Percentiles rank a stretch among this genome's conserved stretches.
Evolutionary conservation across 2,329 filamentous ascomycete species (phyloP).

Genomic region (Zymoseptoria brevis): DNA sequence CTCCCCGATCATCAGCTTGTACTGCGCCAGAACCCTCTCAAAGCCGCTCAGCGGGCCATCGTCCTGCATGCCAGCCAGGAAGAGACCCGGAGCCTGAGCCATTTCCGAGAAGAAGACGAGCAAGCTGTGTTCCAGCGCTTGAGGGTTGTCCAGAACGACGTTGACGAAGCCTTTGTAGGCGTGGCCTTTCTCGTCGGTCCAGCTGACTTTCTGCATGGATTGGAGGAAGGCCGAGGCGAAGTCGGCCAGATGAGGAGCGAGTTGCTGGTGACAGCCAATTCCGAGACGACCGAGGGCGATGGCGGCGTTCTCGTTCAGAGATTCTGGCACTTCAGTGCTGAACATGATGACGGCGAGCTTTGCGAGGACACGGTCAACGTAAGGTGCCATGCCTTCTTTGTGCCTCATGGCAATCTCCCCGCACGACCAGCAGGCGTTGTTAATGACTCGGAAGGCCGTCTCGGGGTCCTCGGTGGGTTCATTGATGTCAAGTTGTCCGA

Average conservation of each 20-base stretch:
- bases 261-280: slow-evolving; percentile 63
- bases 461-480: slow-evolving; percentile 70
- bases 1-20: slow-evolving; percentile 46
- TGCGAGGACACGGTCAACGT: slow-evolving; percentile 66
- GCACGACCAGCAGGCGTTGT: slow-evolving; percentile 96
- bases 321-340: slow-evolving; percentile 76
- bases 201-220: slow-evolving; percentile 74
- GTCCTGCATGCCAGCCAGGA: slow-evolving; percentile 51
- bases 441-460: slow-evolving; percentile 81
- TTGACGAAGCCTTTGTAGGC: slow-evolving; percentile 86
- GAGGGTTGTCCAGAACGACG: slow-evolving; percentile 76
- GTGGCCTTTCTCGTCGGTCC: slow-evolving; percentile 88
- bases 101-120: slow-evolving; percentile 77
- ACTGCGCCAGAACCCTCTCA: slow-evolving; percentile 50
- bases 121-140: slow-evolving; percentile 82
- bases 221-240: slow-evolving; percentile 77
- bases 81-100: slow-evolving; percentile 57
- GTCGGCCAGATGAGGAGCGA: slow-evolving; percentile 69
- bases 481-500: slow-evolving; percentile 72
- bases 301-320: slow-evolving; percentile 86
- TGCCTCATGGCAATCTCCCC: slow-evolving; percentile 85
- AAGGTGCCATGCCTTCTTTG: slow-evolving; percentile 64
- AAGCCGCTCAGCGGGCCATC: slow-evolving; percentile 61
- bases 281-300: slow-evolving; percentile 86
- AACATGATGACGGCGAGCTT: slow-evolving; percentile 74